Base-by-base conservation (phyloP, 495 filamentous ascomycete species). In the Podospora pseudoanserina region DNA sequence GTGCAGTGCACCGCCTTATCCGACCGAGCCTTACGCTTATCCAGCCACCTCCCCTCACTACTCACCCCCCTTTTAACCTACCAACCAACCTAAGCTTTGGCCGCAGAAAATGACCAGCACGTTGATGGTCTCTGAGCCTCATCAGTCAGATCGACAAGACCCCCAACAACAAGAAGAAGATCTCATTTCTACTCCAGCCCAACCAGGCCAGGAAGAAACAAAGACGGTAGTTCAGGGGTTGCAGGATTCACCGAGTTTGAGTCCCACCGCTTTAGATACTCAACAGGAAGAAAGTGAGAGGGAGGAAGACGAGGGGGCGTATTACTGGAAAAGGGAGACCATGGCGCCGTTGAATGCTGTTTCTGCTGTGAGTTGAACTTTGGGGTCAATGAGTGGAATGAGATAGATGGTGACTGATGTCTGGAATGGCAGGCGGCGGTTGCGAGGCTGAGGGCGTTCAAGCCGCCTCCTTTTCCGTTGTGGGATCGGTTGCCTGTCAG, bases 371-470 rank as follows among this genome's bases (percentile, higher is more conserved):
- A 76, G 82, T 86, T 73, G 65, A 19, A 5, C 4, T 32, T 27
- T 61, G 28, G 26, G 26, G 27, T 32, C 58, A 11, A 57, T 57
- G 34, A 39, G 34, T 23, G 23, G 2, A 23, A 23, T 23, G 23
- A 23, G 23, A 23, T 23, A 49, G 5, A 49, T 11, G 13, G 39
- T 32, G 39, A 11, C 39, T 16, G 39, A 16, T 49, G 39, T 13
- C 13, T 23, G 23, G 23, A 1, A 23, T 23, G 23, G 23, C 23
- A 94, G 91, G 86, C 87, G 78, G 93, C 93, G 70, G 84, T 97
- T 70, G 84, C 89, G 65, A 88, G 92, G 60, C 82, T 97, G 32
- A 85, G 91, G 71, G 84, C 87, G 54, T 97, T 90, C 76, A 84
- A 83, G 67, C 84, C 86, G 44, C 85, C 85, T 13, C 83, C 83